Evolutionary conservation across 495 filamentous ascomycete species (phyloP), one percentile per base, ranked within the genome.

Genomic region (Aspergillus sclerotiicarbonarius): DNA sequence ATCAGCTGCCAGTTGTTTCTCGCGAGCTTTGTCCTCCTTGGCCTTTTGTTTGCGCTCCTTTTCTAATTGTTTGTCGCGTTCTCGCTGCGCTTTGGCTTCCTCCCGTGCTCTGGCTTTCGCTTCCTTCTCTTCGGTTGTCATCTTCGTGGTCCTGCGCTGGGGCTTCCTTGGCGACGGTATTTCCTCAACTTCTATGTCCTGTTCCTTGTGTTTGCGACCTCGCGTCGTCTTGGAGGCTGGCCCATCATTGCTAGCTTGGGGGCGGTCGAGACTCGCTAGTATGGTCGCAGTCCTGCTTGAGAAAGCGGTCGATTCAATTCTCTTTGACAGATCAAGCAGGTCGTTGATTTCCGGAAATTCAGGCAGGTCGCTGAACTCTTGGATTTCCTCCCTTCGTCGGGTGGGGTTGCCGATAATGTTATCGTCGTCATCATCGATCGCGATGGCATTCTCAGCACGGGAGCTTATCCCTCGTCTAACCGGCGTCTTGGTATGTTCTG

Each of bases 1-100:
- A 41, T 91, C 89, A 12, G 84, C 82, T 13, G 83, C 87, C 10
- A 75, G 74, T 52, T 87, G 81, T 65, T 87, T 92, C 63, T 90
- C 83, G 45, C 71, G 74, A 1, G 79, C 82, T 63, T 82, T 85
- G 53, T 87, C 80, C 62, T 82, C 82, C 60, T 75, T 80, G 56
- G 70, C 47, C 46, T 72, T 62, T 18, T 70, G 73, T 54, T 80
- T 86, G 72, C 62, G 76, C 68, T 72, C 78, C 67, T 76, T 83
- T 33, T 81, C 76, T 0, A 67, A 61, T 53, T 80, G 71, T 15
- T 71, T 71, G 12, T 78, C 75, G 18, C 60, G 69, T 58, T 74
- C 80, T 76, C 67, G 84, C 67, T 56, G 67, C 19, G 55, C 71
- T 64, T 71, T 84, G 71, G 53, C 74, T 20, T 68, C 73, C 51